Base-by-base conservation (phyloP, 768 basidiomycete species). In the Coprinopsis cinerea region DNA sequence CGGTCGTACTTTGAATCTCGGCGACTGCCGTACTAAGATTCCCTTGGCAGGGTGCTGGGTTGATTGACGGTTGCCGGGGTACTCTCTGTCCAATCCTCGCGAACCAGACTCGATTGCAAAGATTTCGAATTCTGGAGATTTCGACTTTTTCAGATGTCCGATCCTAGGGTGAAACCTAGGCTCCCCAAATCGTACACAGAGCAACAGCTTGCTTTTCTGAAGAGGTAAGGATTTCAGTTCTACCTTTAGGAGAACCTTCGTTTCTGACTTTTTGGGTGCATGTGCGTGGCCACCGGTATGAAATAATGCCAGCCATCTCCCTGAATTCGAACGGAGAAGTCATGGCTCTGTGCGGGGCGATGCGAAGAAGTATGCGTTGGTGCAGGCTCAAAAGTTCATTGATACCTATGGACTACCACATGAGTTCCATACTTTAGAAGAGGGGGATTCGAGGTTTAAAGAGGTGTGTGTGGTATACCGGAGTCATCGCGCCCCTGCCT, bases 291-390 rank as follows among this genome's bases (percentile, higher is more conserved):
- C 30, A 34, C 9, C 9, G 30, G 9, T 34, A 34, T 9, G 9
- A n/a, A 34, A 9, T 34, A 9, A 43, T 46, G 43, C 51, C 25
- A 77, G 74, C 60, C 66, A 74, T 56, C 68, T 77, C 11, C 61
- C 67, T 48, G 81, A 82, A 48, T 84, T 81, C 57, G 82, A 84
- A 63, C 65, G 77, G 25, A 61, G 81, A 44, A 76, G 80, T 4
- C 72, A 77, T 44, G 81, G 79, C 3, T 73, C 79, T 27, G 73
- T 82, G 32, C 67, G 82, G 51, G 82, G 82, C 22, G 82, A 84
- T 65, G 82, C 82, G 13, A 84, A 84, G 61, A 82, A 82, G 58
- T 84, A 81, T 47, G 82, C 82, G 0, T 61, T 84, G 14, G 81
- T 82, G 51, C 70, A 77, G 27, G 82, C 82, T 11, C 67, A 69